Base-by-base conservation (phyloP, 768 basidiomycete genomes). In the Amanita molliuscula region DNA sequence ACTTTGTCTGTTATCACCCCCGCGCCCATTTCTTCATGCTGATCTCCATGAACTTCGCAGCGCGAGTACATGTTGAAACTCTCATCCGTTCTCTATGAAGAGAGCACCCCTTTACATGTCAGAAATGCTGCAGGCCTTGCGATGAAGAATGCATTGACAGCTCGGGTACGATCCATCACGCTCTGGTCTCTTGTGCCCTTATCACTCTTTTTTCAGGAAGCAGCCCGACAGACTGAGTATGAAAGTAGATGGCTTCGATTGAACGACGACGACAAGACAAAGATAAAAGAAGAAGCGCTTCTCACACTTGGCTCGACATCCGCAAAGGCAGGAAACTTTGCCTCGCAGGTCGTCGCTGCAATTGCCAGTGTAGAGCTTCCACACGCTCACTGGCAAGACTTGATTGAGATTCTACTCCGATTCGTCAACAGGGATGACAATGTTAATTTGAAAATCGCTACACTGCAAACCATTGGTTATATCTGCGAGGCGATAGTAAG, bases 61-160 rank as follows among this genome's bases (percentile, higher is more conserved):
- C 87, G 89, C 53, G 83, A 82, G 58, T 99, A 98, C 73, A 86
- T 97, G 81, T 64, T 84, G 62, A 91, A 89, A 76, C 82, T 99
- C 54, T 84, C 88, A 15, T 68, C 78, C 15, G 89, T 92, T 56
- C 78, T 99, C 42, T 80, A 82, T 25, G 84, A 91, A 57, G 90
- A 93, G 63, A 69, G 55, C 38, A 77, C 76, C 5, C 72, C 76
- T 11, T 60, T 82, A 29, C 83, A 91, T 64, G 79, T 94, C 47
- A 77, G 96, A 57, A 95, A 89, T 62, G 93, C 95, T n/a, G 94
- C 96, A 20, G 93, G 91, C 64, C 75, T 99, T 46, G 94, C 95
- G 16, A 73, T 99, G 67, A 99, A 98, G 79, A 99, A 99, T 67
- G 79, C 92, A 53, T 68, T 99, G 52, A 79, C 84, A 29, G 91